Evolutionary conservation across 148 eudicot species (phyloP).

Genomic region (Rhododendron vialii): DNA sequence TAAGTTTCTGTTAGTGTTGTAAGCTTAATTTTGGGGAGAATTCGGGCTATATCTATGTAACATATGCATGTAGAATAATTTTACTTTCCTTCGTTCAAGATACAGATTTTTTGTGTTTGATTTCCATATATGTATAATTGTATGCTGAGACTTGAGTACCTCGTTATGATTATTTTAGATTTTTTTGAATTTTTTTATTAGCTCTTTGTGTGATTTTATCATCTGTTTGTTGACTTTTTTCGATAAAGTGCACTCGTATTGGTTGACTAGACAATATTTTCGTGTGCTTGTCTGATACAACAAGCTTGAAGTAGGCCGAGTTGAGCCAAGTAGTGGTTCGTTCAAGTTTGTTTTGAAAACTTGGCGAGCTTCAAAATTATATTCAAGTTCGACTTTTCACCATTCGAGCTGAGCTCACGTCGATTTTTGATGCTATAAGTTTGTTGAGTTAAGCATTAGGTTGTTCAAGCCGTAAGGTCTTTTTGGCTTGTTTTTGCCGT

Average conservation of each 20-base stretch:
- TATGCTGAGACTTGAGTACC: not conserved
- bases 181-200: not conserved
- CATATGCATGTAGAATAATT: not conserved
- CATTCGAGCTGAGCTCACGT: not conserved
- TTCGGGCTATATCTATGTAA: not conserved
- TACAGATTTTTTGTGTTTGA: not conserved
- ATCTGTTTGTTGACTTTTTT: not conserved
- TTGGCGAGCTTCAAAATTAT: not conserved
- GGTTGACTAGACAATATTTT: not conserved
- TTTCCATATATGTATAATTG: not conserved
- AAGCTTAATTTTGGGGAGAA: not conserved
- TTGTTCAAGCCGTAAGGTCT: not conserved
- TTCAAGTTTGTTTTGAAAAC: not conserved
- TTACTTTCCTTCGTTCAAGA: not conserved
- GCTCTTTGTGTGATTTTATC: not conserved
- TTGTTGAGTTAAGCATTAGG: not conserved
- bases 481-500: not conserved
- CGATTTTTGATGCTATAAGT: not conserved
- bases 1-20: not conserved
- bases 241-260: not conserved
- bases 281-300: not conserved
- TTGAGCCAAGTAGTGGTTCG: not conserved
- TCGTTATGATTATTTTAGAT: not conserved
- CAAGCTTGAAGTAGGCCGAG: not conserved
- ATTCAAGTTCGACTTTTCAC: not conserved